phyloP scores from a whole-genome alignment of 148 eudicot species.

The Heliosperma pusillum region DNA sequence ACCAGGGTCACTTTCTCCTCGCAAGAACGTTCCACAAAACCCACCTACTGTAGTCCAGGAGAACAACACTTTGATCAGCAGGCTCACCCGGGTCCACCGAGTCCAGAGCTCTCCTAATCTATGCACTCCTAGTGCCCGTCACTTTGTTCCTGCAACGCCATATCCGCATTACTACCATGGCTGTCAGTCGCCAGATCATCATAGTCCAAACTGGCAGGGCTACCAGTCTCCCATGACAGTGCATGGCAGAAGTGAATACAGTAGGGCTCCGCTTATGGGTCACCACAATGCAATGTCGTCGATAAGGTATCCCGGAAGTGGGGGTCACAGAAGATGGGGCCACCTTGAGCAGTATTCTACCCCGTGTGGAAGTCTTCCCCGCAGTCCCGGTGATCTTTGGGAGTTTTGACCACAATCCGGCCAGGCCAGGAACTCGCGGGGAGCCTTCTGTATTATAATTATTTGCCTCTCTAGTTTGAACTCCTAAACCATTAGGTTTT shows the following conservation, averaged over 20 bases:
- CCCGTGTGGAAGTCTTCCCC: conserved; percentile 5
- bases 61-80: conserved; percentile 14
- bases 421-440: neutral
- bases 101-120: conserved; percentile 68
- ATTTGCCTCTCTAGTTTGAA: neutral
- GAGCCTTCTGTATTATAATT: neutral
- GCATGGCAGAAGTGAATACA: conserved; percentile 5
- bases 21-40: neutral
- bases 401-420: neutral
- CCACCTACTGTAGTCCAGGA: conserved; percentile 14
- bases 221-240: conserved; percentile 13
- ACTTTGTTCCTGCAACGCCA: conserved; percentile 4
- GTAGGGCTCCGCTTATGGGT: neutral
- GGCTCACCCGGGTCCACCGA: conserved; percentile 29
- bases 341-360: conserved; percentile 29
- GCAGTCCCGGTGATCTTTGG: conserved; percentile 7
- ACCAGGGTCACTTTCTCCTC: conserved; percentile 47
- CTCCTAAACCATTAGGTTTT: too few relatives aligned
- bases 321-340: conserved; percentile 35
- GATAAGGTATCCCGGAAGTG: conserved; percentile 28
- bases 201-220: neutral
- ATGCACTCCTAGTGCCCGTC: conserved; percentile 23
- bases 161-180: conserved; percentile 24
- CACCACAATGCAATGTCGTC: conserved; percentile 8
- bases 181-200: conserved; percentile 14